These are phyloP conservation scores for Cutaneotrichosporon mucoides DNA, from an alignment of 1,284 basidiomycete species.

Conservation along the genomic window DNA sequence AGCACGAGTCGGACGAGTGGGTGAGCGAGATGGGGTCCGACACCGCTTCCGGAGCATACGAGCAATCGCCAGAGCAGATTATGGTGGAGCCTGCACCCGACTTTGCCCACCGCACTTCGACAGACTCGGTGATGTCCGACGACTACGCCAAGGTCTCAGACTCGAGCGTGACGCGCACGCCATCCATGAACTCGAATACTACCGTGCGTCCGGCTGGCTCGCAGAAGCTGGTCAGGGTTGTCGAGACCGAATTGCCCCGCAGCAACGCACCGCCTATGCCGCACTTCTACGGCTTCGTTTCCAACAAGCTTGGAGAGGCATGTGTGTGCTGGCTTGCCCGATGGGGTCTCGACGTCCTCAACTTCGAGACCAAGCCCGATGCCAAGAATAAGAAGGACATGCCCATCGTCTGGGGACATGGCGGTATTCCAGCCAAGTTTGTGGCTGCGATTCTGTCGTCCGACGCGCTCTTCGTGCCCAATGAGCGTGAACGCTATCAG, in stretches of 20 bases:
- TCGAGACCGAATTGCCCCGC: slow-evolving; percentile 3
- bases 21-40: slow-evolving; percentile 8
- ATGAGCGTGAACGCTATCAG: slow-evolving; percentile 75
- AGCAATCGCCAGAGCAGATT: background rate
- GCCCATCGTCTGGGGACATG: slow-evolving; percentile 60
- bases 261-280: slow-evolving; percentile 13
- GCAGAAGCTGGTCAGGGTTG: background rate
- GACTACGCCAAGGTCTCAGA: slow-evolving; percentile 10
- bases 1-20: slow-evolving; percentile 11
- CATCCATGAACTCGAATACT: slow-evolving; percentile 6
- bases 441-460: slow-evolving; percentile 68
- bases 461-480: slow-evolving; percentile 73
- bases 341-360: slow-evolving; percentile 76
- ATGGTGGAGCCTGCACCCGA: background rate
- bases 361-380: slow-evolving; percentile 57
- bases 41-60: background rate
- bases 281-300: slow-evolving; percentile 74
- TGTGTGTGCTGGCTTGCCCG: slow-evolving; percentile 80
- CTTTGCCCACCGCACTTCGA: slow-evolving; percentile 4
- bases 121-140: slow-evolving; percentile 14
- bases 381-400: background rate
- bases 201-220: slow-evolving; percentile 7
- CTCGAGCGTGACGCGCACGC: slow-evolving; percentile 5
- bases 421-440: slow-evolving; percentile 69
- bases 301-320: slow-evolving; percentile 86